These are phyloP conservation scores for Botrytis squamosa DNA, from an alignment of 2,329 filamentous ascomycete species.

Conservation along the genomic window DNA sequence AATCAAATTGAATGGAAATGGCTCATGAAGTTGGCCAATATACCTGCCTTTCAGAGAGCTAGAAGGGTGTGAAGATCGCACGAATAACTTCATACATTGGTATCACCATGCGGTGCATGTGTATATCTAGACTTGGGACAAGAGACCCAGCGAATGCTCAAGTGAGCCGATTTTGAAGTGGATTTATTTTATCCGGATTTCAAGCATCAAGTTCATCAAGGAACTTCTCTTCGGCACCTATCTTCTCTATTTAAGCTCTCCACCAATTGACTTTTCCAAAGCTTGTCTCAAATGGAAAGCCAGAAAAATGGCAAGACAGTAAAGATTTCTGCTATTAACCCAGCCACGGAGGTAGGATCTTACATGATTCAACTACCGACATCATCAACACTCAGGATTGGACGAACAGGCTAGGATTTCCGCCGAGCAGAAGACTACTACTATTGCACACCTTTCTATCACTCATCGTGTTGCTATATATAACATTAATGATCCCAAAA, in stretches of 20 bases:
- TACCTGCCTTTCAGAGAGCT: no score
- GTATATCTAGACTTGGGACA: not conserved
- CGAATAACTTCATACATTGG: not conserved
- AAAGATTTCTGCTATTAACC: not conserved
- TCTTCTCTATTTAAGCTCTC: not conserved
- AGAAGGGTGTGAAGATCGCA: no score
- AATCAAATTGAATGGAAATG: not conserved
- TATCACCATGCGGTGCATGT: not conserved
- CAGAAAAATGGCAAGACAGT: not conserved
- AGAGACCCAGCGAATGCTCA: not conserved
- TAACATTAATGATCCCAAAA: not conserved
- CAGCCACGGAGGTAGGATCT: not conserved
- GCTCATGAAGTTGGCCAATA: not conserved
- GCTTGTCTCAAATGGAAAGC: not conserved
- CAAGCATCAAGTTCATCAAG: not conserved
- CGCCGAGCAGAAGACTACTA: not conserved
- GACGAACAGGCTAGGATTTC: not conserved
- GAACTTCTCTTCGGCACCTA: no score
- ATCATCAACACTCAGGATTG: not conserved
- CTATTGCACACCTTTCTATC: not conserved
- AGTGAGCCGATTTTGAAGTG: no score
- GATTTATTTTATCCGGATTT: no score
- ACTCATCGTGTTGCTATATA: not conserved
- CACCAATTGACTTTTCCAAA: not conserved
- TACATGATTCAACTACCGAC: not conserved